Conservation (phyloP, 257 asterid genomes). For the Nicotiana obtusifolia region DNA sequence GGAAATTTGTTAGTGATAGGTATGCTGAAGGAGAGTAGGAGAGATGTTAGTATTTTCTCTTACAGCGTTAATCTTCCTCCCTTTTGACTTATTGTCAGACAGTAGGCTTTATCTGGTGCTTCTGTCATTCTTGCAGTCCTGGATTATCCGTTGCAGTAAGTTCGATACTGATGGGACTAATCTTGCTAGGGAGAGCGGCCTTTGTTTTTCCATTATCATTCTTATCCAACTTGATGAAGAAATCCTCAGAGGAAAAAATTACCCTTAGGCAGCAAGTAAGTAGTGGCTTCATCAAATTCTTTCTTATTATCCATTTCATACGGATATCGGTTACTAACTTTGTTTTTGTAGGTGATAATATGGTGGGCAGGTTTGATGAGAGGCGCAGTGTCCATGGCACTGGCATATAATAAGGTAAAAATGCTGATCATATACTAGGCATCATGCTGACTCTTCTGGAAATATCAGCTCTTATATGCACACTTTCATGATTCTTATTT, state of each 20-base stretch:
- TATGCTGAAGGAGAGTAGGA: not conserved
- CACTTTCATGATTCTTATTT: not conserved
- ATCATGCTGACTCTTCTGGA: not conserved
- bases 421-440: not conserved
- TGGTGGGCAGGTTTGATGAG: slow-evolving; percentile 51
- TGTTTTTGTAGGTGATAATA: slow-evolving; percentile 26
- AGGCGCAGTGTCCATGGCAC: slow-evolving; percentile 43
- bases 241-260: slow-evolving; percentile 22
- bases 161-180: slow-evolving; percentile 30
- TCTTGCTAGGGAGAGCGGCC: slow-evolving; percentile 36
- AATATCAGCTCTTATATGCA: not conserved
- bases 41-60: not conserved
- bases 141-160: slow-evolving; percentile 32
- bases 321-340: not conserved
- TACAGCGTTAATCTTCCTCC: not conserved
- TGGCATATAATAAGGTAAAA: slow-evolving; percentile 39
- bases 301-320: not conserved
- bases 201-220: slow-evolving; percentile 40
- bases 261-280: slow-evolving; percentile 33
- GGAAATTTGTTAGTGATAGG: slow-evolving; percentile 33
- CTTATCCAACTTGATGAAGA: slow-evolving; percentile 32
- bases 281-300: not conserved
- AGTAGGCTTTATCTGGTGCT: not conserved
- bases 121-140: slow-evolving; percentile 23
- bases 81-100: not conserved